Percentiles rank a stretch among this genome's conserved stretches.
These are phyloP conservation scores for Mrakia gelida DNA, from an alignment of 768 basidiomycete species.

Conservation along the genomic window DNA sequence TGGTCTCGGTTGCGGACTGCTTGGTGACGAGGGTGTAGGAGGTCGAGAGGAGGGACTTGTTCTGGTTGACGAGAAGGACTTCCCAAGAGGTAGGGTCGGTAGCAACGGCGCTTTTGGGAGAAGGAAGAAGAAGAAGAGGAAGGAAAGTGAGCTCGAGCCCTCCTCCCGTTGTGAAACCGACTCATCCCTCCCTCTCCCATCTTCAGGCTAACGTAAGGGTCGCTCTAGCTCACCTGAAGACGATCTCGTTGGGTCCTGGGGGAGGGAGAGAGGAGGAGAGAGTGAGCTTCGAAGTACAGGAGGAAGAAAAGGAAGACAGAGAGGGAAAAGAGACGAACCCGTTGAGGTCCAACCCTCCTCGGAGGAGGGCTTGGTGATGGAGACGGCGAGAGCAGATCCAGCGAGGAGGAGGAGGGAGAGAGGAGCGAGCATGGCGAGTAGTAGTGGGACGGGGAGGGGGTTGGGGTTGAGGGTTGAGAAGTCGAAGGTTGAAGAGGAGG, in stretches of 20 bases:
- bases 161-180: background rate
- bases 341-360: constrained; percentile 8
- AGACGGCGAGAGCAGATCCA: constrained; percentile 13
- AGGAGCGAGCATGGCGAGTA: background rate
- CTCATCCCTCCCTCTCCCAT: background rate
- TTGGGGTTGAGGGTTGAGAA: too few species aligned
- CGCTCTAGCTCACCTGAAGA: background rate
- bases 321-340: background rate
- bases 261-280: background rate
- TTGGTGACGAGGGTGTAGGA: background rate
- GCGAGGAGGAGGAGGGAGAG: constrained; percentile 2
- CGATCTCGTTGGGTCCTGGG: constrained; percentile 22
- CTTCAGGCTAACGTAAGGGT: background rate
- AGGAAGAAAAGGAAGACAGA: background rate
- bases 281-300: background rate
- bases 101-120: constrained; percentile 8
- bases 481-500: too few species aligned
- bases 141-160: background rate
- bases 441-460: background rate
- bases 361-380: background rate
- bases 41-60: background rate
- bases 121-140: background rate
- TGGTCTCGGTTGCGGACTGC: background rate
- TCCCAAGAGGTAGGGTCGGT: constrained; percentile 16
- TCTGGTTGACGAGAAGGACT: constrained; percentile 11